These are phyloP conservation scores for Lepiota brunneoincarnata DNA, from an alignment of 768 basidiomycete genomes.

Conservation along the genomic window DNA sequence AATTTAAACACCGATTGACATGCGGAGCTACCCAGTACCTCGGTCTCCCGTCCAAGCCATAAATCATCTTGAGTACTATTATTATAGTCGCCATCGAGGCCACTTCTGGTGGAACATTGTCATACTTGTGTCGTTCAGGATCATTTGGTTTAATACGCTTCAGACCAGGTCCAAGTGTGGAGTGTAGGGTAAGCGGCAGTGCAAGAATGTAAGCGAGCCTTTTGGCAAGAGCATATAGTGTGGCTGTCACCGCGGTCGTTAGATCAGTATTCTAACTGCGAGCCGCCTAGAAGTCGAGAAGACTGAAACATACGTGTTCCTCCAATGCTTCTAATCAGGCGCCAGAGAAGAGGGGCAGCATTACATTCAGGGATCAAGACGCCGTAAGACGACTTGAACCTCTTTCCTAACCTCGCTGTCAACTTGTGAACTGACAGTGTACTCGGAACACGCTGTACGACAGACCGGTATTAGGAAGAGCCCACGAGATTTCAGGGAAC, in stretches of 20 bases:
- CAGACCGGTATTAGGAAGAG: conserved; percentile 1
- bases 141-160: conserved; percentile 33
- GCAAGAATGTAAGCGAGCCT: conserved; percentile 52
- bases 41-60: conserved; percentile 71
- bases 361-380: conserved; percentile 74
- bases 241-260: conserved; percentile 39
- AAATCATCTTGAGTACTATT: conserved; percentile 79
- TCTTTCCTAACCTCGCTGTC: conserved; percentile 59
- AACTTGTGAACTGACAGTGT: conserved; percentile 55
- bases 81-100: conserved; percentile 57
- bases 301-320: conserved; percentile 64
- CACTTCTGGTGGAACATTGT: conserved; percentile 69
- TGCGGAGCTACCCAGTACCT: conserved; percentile 38
- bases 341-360: conserved; percentile 75
- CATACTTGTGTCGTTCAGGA: conserved; percentile 47
- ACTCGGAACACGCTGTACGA: conserved; percentile 60
- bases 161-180: conserved; percentile 45
- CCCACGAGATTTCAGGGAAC: conserved; percentile 22
- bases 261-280: conserved; percentile 2
- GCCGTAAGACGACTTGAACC: conserved; percentile 49
- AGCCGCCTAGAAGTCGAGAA: conserved; percentile 12
- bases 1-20: conserved; percentile 13
- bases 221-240: conserved; percentile 64
- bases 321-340: conserved; percentile 60
- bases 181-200: conserved; percentile 59